Base-by-base conservation (phyloP, 2,329 filamentous ascomycete species). In the Cercospora sesami region DNA sequence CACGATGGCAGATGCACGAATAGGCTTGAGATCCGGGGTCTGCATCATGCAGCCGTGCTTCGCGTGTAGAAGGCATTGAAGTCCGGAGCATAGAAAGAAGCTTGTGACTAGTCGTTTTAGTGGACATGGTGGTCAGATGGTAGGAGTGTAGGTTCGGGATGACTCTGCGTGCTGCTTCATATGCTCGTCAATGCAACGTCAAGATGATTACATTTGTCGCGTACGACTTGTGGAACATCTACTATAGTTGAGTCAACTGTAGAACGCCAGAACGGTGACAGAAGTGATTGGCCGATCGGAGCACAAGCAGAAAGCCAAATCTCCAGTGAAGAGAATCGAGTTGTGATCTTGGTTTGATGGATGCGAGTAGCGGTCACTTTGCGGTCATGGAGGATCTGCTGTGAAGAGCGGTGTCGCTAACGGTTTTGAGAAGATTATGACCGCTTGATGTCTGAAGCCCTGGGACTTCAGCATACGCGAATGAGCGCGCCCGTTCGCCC, bases 161-260 rank as follows among this genome's bases (percentile, higher is more conserved):
- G 23, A 26, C 30, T 18, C 28, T 55, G 48, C 51, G 23, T 23
- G 30, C 30, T 42, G 28, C 28, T 23, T 30, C 21, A 28, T 31
- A 21, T 26, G 10, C 14, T 39, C 51, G 30, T 58, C 62, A 57
- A 30, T 33, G 12, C 28, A 31, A 64, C 62, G 62, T 64, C 62
- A 64, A 64, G 30, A 64, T 64, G 62, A 64, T 58, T 42, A 64
- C 62, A 64, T 64, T 18, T 31, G 10, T 57, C 18, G 45, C 30
- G 28, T 28, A 42, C 45, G 53, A 58, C 53, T 18, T 31, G 26
- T 31, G 53, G 12, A 57, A 31, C 12, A 8, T 30, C 21, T 26
- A 48, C 18, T 21, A 48, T 23, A 21, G 45, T 21, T 10, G 45
- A 12, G 21, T 48, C 18, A 23, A 48, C 18, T 23, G 45, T 10